Percentiles rank a stretch among this genome's conserved stretches.
These are phyloP conservation scores for Prunus dulcis DNA, from an alignment of 306 rosid genomes.

Conservation along the genomic window DNA sequence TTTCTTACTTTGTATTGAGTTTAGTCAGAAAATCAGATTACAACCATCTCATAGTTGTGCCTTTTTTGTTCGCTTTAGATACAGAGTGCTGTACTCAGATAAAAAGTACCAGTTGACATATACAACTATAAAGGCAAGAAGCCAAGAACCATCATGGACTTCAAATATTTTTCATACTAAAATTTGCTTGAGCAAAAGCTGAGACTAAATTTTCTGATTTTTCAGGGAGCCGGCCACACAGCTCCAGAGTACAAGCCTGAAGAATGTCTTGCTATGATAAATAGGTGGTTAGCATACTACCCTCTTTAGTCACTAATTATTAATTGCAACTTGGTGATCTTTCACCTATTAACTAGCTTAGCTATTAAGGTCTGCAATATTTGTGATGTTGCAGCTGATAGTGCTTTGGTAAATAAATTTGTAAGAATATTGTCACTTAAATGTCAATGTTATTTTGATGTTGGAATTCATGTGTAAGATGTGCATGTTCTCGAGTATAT, in stretches of 20 bases:
- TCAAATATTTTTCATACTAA: background rate
- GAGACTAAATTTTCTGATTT: background rate
- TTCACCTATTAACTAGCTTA: too few species aligned
- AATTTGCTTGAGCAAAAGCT: background rate
- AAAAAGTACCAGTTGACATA: background rate
- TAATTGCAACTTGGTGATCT: too few species aligned
- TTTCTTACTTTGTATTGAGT: background rate
- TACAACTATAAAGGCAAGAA: conserved; percentile 16
- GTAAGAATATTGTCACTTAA: too few species aligned
- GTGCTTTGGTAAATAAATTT: too few species aligned
- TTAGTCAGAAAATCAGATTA: background rate
- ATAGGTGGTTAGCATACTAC: conserved; percentile 2
- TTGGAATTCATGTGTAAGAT: too few species aligned
- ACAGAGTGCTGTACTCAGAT: conserved; percentile 1
- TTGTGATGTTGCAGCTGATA: too few species aligned
- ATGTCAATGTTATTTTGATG: too few species aligned
- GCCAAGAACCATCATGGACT: background rate
- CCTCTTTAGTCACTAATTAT: background rate
- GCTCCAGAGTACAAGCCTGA: conserved; percentile 10
- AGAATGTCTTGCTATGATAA: conserved; percentile 13
- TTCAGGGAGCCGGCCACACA: conserved; percentile 1
- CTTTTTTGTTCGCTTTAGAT: conserved; percentile 1
- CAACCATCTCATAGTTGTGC: background rate
- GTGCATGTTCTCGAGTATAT: too few species aligned
- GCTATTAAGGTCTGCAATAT: too few species aligned